These are phyloP conservation scores for Jacaranda copaia DNA, from an alignment of 257 asterid species.

Conservation along the genomic window DNA sequence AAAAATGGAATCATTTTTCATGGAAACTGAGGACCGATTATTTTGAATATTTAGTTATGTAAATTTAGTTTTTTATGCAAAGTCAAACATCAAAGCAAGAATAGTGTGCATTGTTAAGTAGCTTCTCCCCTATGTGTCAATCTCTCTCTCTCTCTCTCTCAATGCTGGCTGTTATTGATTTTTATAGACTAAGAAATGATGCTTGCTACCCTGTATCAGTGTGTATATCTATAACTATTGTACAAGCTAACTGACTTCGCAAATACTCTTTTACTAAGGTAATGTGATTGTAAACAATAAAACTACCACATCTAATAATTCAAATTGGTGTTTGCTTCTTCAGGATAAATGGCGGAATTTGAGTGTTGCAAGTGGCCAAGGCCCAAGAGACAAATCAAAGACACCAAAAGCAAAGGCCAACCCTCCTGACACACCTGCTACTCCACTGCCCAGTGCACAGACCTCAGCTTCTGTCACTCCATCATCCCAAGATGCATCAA, in stretches of 20 bases:
- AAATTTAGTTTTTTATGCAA: neutral
- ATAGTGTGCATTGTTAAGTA: neutral
- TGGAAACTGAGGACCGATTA: neutral
- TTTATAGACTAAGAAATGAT: neutral
- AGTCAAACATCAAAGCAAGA: neutral
- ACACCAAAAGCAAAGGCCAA: constrained; percentile 53
- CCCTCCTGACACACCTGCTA: constrained; percentile 57
- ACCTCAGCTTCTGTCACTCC: constrained; percentile 53
- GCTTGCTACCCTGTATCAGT: neutral
- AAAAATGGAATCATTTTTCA: neutral
- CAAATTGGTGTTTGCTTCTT: constrained; percentile 22
- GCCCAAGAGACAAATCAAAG: constrained; percentile 70
- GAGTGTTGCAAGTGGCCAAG: constrained; percentile 75
- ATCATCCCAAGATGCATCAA: constrained; percentile 49
- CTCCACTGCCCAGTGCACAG: constrained; percentile 47
- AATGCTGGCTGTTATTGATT: neutral
- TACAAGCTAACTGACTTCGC: constrained; percentile 3
- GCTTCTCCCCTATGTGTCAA: neutral
- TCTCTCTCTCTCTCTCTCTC: neutral
- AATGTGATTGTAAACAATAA: neutral
- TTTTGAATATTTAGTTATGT: neutral
- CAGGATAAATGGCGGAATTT: constrained; percentile 97
- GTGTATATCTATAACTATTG: neutral
- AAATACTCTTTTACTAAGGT: neutral
- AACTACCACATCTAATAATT: neutral